phyloP scores from a whole-genome alignment of 2,329 filamentous ascomycete species.

The Tolypocladium tundrense region DNA sequence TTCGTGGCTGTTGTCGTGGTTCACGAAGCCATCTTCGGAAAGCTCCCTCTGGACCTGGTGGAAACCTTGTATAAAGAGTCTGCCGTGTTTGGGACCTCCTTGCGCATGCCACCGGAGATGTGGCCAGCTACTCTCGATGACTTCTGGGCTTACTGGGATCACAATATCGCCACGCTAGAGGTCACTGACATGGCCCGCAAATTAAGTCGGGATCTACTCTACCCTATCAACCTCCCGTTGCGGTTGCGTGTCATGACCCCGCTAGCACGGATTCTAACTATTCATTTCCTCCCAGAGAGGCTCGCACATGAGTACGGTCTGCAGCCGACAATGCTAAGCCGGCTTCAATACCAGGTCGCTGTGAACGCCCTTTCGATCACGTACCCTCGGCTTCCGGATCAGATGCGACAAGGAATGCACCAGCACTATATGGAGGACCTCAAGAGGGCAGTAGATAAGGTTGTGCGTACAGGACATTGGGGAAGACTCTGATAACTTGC shows the following conservation, averaged over 20 bases:
- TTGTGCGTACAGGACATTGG: slow-evolving; percentile 10
- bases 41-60: slow-evolving; percentile 16
- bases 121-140: slow-evolving; percentile 22
- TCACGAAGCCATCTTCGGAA: slow-evolving; percentile 24
- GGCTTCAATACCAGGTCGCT: slow-evolving; percentile 10
- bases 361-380: not conserved
- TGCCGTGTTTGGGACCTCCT: slow-evolving; percentile 16
- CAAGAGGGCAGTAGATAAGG: slow-evolving; percentile 8
- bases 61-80: slow-evolving; percentile 15
- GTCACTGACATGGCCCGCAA: slow-evolving; percentile 19
- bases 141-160: slow-evolving; percentile 27
- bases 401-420: slow-evolving; percentile 11
- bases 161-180: slow-evolving; percentile 19
- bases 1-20: slow-evolving; percentile 24
- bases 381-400: slow-evolving; percentile 7
- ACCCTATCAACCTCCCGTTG: slow-evolving; percentile 11
- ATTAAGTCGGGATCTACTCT: slow-evolving; percentile 13
- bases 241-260: slow-evolving; percentile 10
- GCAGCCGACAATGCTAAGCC: slow-evolving; percentile 9
- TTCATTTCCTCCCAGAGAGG: slow-evolving; percentile 6
- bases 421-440: slow-evolving; percentile 14
- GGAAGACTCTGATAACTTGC: not conserved
- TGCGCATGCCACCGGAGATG: slow-evolving; percentile 21
- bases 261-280: slow-evolving; percentile 8
- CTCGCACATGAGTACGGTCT: slow-evolving; percentile 14